Base-by-base conservation (phyloP, 345 rosid genomes). In the Kandelia obovata region DNA sequence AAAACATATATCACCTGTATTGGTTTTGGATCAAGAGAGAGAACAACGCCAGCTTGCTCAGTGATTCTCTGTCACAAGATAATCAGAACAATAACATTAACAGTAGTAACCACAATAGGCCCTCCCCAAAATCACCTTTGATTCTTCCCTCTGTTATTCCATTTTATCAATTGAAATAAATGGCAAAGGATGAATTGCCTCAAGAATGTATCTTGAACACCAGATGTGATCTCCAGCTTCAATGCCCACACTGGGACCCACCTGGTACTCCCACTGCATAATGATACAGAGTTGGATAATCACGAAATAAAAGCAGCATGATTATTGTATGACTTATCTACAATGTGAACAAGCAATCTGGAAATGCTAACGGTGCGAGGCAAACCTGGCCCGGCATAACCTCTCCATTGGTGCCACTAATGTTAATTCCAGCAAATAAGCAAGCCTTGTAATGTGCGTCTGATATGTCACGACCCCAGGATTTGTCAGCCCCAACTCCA, bases 391-490 rank as follows among this genome's bases (percentile, higher is more conserved):
- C 97, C 0, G 97, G 99, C 99, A 95, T 95, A 75, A 95, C 97
- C 86, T 95, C 97, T 52, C 97, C 99, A 32, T 95, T 95, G 77
- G 97, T 95, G 57, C 97, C 99, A 73, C 96, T 80, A 37, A 92
- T 87, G 86, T 92, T 90, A 53, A 95, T 86, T 43, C 99, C 99
- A 57, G 99, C 99, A 79, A 87, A 95, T 66, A 95, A 73, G 71
- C 99, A 95, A 78, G 97, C 96, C 79, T 95, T 95, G 84, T 95
- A 91, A 79, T 91, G 97, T 71, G 99, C 97, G 83, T 95, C 97
- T 25, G 96, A 86, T 78, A 95, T 90, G 83, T 95, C 99, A 70
- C 99, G 96, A 8, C 97, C 97, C 55, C 90, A 95, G 5, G 95
- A 85, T 77, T 95, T 95, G 67, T 92, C 96, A 71, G 99, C 99